Evolutionary conservation across 148 eudicot species (phyloP), one percentile per base, ranked within the genome.

Genomic region (Rhododendron ferrugineum): DNA sequence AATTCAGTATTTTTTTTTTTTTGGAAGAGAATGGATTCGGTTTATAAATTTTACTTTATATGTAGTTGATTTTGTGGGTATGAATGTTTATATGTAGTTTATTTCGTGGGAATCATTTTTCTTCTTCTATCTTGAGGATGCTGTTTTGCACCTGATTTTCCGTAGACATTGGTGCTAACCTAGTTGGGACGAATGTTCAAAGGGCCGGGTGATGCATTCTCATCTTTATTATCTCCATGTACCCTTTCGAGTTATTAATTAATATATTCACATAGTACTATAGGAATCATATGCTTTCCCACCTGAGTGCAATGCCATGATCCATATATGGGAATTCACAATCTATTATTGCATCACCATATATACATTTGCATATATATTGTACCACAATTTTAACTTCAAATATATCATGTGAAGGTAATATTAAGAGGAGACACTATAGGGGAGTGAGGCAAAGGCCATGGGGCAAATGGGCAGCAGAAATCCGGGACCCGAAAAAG

Each of bases 391-490:
- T 13, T 30, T 70, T 70, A 26, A 30, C 75, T 70, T 13, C 75
- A 30, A 70, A 30, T 70, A 13, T 46, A 46, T 70, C 20, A 32
- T 76, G 34, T 78, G 81, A 78, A 78, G 81, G 81, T 70, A 30
- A 70, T 70, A 26, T 66, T 22, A 78, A 78, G 56, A 78, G 30
- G 56, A 46, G 81, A 78, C 81, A 78, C 81, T 78, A 78, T 26
- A 44, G 81, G 56, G 81, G 81, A 78, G 81, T 78, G 34, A 78
- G 81, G 81, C 81, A 78, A 46, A 44, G 81, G 56, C 81, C 81
- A 11, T 78, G 81, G 81, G 81, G 81, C 6, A 78, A 78, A 26
- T 78, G 81, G 81, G 81, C 81, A 10, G 81, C 81, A 0, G 81
- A 78, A 78, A 78, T 78, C 47, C 81, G 81, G 0, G 81, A 78